A percentile compares a stretch with the other conserved stretches of the same genome.
Conservation (phyloP, 139 green algal genomes). For the Chlamydomonas sphaeroides region DNA sequence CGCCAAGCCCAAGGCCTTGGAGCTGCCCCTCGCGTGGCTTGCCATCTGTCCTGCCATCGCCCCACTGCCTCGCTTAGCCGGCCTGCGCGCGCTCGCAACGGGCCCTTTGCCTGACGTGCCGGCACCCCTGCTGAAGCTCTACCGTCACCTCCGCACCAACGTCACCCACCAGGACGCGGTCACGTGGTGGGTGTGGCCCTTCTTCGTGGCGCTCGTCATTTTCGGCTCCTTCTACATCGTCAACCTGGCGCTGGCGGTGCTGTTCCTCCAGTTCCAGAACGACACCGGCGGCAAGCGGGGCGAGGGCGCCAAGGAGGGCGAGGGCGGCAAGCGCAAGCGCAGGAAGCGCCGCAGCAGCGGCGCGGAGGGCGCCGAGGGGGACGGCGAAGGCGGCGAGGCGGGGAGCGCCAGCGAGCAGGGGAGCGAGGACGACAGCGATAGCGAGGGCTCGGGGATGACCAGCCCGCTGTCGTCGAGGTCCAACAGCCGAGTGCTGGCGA, state of each 20-base stretch:
- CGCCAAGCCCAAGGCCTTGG: no score
- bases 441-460: no score
- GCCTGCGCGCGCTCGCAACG: no score
- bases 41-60: no score
- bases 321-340: background rate
- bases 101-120: no score
- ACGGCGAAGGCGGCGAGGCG: background rate
- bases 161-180: constrained; percentile 7
- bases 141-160: background rate
- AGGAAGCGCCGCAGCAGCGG: background rate
- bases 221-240: constrained; percentile 81
- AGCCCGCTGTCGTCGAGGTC: background rate
- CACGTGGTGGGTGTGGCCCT: constrained; percentile 61
- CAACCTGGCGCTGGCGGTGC: constrained; percentile 79
- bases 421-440: background rate
- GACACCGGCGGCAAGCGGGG: constrained; percentile 8
- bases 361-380: background rate
- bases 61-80: no score
- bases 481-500: no score
- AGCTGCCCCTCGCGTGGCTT: no score
- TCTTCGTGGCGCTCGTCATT: constrained; percentile 81
- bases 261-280: constrained; percentile 68
- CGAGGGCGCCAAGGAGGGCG: background rate
- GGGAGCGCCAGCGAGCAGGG: background rate
- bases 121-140: no score